phyloP scores from a whole-genome alignment of 257 asterid genomes.

The Solanum arcanum region DNA sequence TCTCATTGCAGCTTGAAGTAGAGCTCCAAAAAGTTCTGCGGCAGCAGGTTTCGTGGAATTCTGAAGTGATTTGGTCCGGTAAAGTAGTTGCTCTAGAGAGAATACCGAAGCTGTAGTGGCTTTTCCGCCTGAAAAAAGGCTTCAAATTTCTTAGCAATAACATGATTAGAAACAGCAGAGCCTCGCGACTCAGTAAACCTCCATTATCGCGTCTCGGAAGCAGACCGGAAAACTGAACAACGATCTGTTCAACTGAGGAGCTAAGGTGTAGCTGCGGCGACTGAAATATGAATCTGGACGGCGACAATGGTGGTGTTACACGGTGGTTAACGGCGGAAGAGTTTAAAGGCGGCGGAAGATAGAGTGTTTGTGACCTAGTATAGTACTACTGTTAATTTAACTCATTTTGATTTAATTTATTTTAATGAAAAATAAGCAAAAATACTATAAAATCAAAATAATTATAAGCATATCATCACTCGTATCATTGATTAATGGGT shows the following conservation, averaged over 20 bases:
- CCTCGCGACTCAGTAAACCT: background rate
- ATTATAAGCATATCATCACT: too few relatives aligned
- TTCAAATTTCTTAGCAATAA: background rate
- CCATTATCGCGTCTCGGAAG: background rate
- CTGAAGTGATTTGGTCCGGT: background rate
- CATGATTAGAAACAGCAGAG: background rate
- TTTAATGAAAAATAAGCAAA: background rate
- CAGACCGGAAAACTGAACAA: background rate
- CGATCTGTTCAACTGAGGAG: too few relatives aligned
- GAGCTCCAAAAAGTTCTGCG: background rate
- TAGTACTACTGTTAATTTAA: background rate
- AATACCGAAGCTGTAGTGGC: background rate
- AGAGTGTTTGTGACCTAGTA: background rate
- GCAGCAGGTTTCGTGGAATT: background rate
- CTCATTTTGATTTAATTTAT: background rate
- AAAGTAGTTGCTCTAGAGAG: background rate
- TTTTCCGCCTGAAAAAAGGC: background rate
- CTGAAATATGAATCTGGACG: background rate
- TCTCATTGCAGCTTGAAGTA: background rate
- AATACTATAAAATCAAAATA: too few relatives aligned
- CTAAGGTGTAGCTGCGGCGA: background rate
- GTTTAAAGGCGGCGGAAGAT: background rate
- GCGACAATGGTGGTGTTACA: background rate
- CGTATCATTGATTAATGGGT: too few relatives aligned
- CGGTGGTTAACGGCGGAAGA: background rate